These are phyloP conservation scores for Hypocrella siamensis DNA, from an alignment of 2,329 filamentous ascomycete species.

Conservation along the genomic window DNA sequence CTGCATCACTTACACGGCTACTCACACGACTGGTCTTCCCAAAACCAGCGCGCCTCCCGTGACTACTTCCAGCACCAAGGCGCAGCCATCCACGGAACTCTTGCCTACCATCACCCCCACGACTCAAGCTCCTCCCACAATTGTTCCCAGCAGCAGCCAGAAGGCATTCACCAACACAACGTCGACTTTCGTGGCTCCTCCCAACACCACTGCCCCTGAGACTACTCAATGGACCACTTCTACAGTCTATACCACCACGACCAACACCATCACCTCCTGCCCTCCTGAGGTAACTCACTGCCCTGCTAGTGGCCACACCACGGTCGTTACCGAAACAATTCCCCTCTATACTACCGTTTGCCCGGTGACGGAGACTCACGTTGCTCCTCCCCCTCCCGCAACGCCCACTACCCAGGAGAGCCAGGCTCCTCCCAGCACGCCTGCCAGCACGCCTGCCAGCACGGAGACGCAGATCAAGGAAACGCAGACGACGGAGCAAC, in stretches of 20 bases:
- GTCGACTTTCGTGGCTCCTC: too few relatives aligned
- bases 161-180: conserved; percentile 2
- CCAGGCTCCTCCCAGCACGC: neutral
- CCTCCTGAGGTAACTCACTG: conserved; percentile 14
- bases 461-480: neutral
- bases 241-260: conserved; percentile 14
- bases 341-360: conserved; percentile 24
- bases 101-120: conserved; percentile 4
- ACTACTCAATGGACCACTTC: conserved; percentile 11
- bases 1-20: conserved; percentile 20
- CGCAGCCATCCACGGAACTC: neutral
- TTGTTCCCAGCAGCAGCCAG: neutral
- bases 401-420: neutral
- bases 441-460: neutral
- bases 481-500: neutral
- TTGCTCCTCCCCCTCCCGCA: neutral
- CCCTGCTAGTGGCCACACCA: conserved; percentile 11
- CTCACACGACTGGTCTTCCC: conserved; percentile 8
- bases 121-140: neutral
- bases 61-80: neutral
- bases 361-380: conserved; percentile 16
- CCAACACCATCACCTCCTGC: conserved; percentile 14
- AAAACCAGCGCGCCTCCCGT: neutral
- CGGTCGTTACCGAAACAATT: conserved; percentile 13
- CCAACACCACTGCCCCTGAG: conserved; percentile 1